Evolutionary conservation across 169 alveolate genomes (phyloP), one percentile per base, ranked within the genome.

Genomic region (Eimeria sp.): DNA sequence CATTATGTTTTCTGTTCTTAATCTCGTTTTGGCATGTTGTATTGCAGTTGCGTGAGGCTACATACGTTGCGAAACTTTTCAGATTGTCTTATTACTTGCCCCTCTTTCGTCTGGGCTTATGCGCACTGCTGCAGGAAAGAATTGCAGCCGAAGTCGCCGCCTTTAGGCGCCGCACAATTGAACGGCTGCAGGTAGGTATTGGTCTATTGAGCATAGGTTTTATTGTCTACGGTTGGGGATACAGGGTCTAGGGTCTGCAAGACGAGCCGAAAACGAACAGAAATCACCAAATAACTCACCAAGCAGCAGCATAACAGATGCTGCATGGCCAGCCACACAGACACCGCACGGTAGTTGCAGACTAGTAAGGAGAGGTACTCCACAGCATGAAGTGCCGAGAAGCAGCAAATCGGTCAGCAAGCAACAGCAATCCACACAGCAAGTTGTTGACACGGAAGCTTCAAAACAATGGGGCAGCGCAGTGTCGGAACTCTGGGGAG

Each of bases 131-230:
- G 56, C 78, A 85, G 91, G 91, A 85, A 82, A 33, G 78, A 40
- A 85, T 62, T 27, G 80, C 78, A 60, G 80, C 91, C 33, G 91
- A 85, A 49, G 80, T 85, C 23, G 66, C 52, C 14, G 91, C 91
- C 91, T 85, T 85, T 56, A 30, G 91, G 78, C 76, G 91, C 37
- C 76, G 91, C 80, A 85, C 91, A 25, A 78, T 62, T 25, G 49
- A 56, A 49, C 91, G 91, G 37, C 60, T 85, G 80, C 91, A 85
- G 91, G 91, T 85, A 62, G 52, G 66, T 27, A 13, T 33, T 43
- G 49, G 49, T 4, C 49, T 43, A 2, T 43, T 43, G 49, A 43
- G 49, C 2, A 43, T 43, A 43, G 2, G 49, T 3, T 43, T 46
- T 20, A 78, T 9, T 33, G 64, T 43, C 6, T 49, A 6, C 11